Percentiles rank a stretch among this genome's conserved stretches.
phyloP scores from a whole-genome alignment of 1,139 yeast species.

The Eremothecium coryli region DNA sequence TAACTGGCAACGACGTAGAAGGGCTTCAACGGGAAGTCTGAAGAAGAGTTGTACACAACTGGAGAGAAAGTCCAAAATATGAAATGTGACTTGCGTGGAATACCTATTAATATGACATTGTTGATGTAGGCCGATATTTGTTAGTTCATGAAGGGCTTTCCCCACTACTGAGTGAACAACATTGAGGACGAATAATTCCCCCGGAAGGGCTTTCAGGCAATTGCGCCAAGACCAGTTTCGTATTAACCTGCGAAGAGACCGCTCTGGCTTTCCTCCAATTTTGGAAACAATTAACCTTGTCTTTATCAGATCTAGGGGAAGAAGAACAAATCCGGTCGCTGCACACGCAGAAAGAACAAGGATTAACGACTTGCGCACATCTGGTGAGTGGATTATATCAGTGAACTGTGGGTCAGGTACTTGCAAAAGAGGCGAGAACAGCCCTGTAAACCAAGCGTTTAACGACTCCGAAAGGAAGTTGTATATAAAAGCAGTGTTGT shows the following conservation, averaged over 20 bases:
- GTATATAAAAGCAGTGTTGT: slow-evolving; percentile 75
- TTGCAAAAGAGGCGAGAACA: slow-evolving; percentile 68
- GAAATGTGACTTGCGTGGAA: slow-evolving; percentile 54
- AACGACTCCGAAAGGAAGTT: slow-evolving; percentile 67
- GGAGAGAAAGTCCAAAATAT: slow-evolving; percentile 43
- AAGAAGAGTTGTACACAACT: slow-evolving; percentile 60
- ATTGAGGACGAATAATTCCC: slow-evolving; percentile 20
- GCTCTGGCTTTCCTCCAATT: slow-evolving; percentile 11
- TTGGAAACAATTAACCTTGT: slow-evolving; percentile 67
- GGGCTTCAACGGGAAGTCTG: slow-evolving; percentile 78
- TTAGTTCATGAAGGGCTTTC: slow-evolving; percentile 49
- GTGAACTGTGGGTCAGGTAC: slow-evolving; percentile 89
- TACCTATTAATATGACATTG: slow-evolving; percentile 61
- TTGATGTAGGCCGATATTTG: slow-evolving; percentile 64
- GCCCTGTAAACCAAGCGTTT: slow-evolving; percentile 89
- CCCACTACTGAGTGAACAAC: slow-evolving; percentile 54
- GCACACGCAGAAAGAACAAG: slow-evolving; percentile 66
- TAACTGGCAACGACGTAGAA: slow-evolving; percentile 76
- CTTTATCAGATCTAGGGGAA: slow-evolving; percentile 76
- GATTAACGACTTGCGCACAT: slow-evolving; percentile 57
- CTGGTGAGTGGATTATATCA: slow-evolving; percentile 73
- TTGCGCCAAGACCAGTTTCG: slow-evolving; percentile 34
- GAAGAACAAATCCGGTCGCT: slow-evolving; percentile 62
- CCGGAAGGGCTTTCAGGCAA: slow-evolving; percentile 25
- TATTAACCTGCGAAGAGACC: slow-evolving; percentile 32